Conservation (phyloP, 148 eudicot species). For the Drosera capensis region DNA sequence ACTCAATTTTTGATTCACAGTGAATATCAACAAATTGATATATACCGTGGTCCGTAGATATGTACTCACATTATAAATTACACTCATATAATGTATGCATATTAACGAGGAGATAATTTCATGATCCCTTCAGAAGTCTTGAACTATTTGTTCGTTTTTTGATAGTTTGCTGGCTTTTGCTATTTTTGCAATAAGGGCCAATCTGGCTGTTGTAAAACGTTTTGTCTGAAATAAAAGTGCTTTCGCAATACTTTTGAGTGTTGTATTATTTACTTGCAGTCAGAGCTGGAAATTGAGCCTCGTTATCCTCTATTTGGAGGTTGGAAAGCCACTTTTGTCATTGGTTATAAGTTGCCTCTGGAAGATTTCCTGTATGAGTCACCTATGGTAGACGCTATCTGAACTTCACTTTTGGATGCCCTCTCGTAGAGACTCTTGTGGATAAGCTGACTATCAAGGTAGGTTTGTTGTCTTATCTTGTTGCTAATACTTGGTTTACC, state of each 20-base stretch:
- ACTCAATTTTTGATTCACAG: too few species aligned
- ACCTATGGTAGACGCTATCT: slow-evolving; percentile 58
- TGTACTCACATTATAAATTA: neutral
- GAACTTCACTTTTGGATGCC: slow-evolving; percentile 72
- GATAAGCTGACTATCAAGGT: slow-evolving; percentile 77
- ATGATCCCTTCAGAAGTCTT: neutral
- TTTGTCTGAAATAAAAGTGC: neutral
- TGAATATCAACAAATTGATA: too few species aligned
- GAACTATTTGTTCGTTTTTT: neutral
- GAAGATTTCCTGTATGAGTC: slow-evolving; percentile 75
- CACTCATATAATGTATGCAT: neutral
- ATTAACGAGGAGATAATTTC: neutral
- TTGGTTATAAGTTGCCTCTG: slow-evolving; percentile 71
- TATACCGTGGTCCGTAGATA: neutral
- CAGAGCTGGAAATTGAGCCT: slow-evolving; percentile 86
- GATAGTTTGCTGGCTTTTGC: neutral
- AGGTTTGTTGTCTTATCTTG: slow-evolving; percentile 1
- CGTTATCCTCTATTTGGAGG: slow-evolving; percentile 94
- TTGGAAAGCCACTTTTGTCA: slow-evolving; percentile 76
- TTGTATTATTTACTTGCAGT: slow-evolving; percentile 28
- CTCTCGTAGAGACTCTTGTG: slow-evolving; percentile 56
- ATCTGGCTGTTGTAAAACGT: neutral
- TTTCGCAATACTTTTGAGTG: too few species aligned
- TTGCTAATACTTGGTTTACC: neutral
- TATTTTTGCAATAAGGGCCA: neutral